A percentile compares a stretch with the other conserved stretches of the same genome.
Evolutionary conservation across 345 rosid species (phyloP).

Genomic region (Citrus medica): DNA sequence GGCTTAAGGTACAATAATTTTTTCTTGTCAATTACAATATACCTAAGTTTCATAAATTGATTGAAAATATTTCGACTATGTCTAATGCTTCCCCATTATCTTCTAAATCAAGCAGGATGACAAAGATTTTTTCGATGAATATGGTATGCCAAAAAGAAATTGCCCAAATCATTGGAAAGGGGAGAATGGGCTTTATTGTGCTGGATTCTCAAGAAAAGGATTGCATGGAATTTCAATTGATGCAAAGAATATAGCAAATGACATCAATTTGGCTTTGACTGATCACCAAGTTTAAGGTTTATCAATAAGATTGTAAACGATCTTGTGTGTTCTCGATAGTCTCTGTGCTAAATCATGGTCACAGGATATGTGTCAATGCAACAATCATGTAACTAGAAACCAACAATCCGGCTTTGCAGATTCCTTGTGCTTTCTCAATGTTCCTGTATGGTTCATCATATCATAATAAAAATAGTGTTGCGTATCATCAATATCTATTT

Average conservation of each 20-base stretch:
- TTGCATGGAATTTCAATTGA: conserved; percentile 43
- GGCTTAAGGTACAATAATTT: conserved; percentile 5
- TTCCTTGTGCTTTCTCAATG: not conserved
- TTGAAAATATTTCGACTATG: no score
- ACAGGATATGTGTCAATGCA: not conserved
- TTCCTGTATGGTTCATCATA: not conserved
- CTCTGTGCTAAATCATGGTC: not conserved
- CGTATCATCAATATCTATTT: no score
- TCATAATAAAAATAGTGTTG: no score
- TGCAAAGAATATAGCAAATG: conserved; percentile 39
- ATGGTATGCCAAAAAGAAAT: conserved; percentile 37
- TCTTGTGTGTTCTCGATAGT: not conserved
- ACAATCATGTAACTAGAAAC: not conserved
- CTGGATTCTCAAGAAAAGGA: conserved; percentile 49
- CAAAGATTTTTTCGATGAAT: conserved; percentile 27
- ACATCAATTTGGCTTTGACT: conserved; percentile 14
- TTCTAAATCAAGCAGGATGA: conserved; percentile 19
- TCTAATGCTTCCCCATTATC: not conserved
- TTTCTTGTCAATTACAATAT: not conserved
- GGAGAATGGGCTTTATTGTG: conserved; percentile 40
- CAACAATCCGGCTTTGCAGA: not conserved
- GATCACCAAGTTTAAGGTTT: not conserved
- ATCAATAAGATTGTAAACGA: not conserved
- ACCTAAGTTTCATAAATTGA: no score
- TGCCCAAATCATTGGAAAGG: conserved; percentile 57